Evolutionary conservation across 345 rosid species (phyloP), one percentile per base, ranked within the genome.

Genomic region (Turnera subulata): DNA sequence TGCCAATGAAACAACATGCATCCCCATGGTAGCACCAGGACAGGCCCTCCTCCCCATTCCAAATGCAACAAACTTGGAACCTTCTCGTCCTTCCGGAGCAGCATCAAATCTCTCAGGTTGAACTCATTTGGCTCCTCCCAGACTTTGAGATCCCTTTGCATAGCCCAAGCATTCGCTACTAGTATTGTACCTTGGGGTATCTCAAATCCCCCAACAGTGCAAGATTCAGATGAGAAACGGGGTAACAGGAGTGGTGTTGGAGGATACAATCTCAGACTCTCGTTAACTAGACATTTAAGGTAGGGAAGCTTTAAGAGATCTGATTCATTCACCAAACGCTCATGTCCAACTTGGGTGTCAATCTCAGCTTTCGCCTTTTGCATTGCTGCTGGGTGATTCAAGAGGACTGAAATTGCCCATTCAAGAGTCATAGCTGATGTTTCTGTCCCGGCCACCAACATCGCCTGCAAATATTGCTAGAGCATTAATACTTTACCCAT

Each of bases 11-110:
- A 80, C 67, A 19, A 68, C 39, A 39, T 80, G 70, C 59, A 71
- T 47, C n/a, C 60, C 91, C 80, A 82, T 62, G 20, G 48, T 71
- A 59, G 84, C 80, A 19, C 81, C 91, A 2, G 85, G 91, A 53
- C 91, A 82, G 26, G 75, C 79, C 25, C 91, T 73, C 79, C 85
- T 78, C 54, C 91, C 91, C 16, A 64, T 63, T 46, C 91, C 91
- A 67, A 85, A 85, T 5, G 91, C 88, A 44, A 82, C 62, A 25
- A 45, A 76, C 66, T 63, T 74, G 47, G 50, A 62, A 1, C 70
- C 75, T 58, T 68, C 78, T 60, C 65, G 61, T 35, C 69, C 80
- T 0, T 68, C 69, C 0, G 15, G 22, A 58, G 38, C 35, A 15
- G 61, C 75, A 42, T 73, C 76, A 37, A 85, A 85, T 46, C 88